phyloP scores from a whole-genome alignment of 192 early-diverging fungal genomes.

The Lobosporangium transversale region DNA sequence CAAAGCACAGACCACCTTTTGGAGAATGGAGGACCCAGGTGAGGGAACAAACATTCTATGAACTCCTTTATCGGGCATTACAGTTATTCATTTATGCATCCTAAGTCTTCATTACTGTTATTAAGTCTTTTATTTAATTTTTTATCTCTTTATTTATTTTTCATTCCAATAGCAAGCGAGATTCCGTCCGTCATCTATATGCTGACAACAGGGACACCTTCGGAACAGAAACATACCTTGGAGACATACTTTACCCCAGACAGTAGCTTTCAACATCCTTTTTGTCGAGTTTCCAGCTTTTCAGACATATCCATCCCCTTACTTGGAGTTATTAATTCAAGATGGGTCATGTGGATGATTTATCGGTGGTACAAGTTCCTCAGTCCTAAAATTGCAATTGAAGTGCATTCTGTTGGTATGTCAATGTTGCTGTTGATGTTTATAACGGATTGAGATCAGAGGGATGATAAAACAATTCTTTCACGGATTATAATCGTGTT shows the following conservation, averaged over 20 bases:
- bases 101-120: too few species aligned
- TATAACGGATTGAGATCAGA: too few species aligned
- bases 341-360: constrained; percentile 21
- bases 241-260: constrained; percentile 10
- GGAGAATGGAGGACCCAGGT: constrained; percentile 16
- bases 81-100: too few species aligned
- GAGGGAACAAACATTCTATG: neutral
- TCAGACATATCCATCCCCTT: constrained; percentile 1
- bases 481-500: too few species aligned
- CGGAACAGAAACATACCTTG: neutral
- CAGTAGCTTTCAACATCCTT: constrained; percentile 5
- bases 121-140: too few species aligned
- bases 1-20: too few species aligned
- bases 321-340: constrained; percentile 5
- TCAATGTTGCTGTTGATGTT: too few species aligned
- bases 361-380: constrained; percentile 17
- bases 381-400: constrained; percentile 2
- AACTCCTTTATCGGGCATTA: too few species aligned
- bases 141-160: too few species aligned
- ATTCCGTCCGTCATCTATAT: constrained; percentile 1
- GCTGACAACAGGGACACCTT: constrained; percentile 5
- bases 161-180: constrained; percentile 3
- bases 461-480: too few species aligned
- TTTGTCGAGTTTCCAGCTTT: constrained; percentile 10
- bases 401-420: constrained; percentile 12